Evolutionary conservation across 331 rosid genomes (phyloP).

Genomic region (Prunus yedoensis): DNA sequence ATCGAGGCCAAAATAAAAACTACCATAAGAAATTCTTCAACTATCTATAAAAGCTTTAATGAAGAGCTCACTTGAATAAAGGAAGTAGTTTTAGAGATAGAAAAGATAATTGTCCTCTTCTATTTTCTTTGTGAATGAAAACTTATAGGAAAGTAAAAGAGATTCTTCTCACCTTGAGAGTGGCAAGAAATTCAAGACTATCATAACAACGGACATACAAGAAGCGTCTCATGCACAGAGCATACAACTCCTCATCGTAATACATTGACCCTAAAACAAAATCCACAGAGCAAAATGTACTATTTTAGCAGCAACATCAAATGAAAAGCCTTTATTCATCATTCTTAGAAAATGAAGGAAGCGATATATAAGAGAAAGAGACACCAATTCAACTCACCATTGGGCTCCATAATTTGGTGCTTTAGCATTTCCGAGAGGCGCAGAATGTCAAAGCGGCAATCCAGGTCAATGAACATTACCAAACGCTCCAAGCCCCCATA

Average conservation of each 20-base stretch:
- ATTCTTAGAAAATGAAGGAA: neutral
- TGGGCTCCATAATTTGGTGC: constrained; percentile 47
- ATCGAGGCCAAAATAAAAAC: neutral
- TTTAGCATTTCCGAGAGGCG: constrained; percentile 59
- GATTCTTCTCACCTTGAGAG: constrained; percentile 64
- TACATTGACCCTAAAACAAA: constrained; percentile 21
- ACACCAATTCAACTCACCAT: constrained; percentile 30
- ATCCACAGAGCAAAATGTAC: neutral
- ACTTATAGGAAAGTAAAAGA: neutral
- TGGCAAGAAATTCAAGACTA: constrained; percentile 75
- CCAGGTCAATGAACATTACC: constrained; percentile 74
- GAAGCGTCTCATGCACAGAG: constrained; percentile 74
- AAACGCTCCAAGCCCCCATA: constrained; percentile 67
- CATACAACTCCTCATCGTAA: constrained; percentile 36
- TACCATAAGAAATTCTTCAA: neutral
- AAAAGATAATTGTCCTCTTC: neutral
- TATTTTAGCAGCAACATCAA: constrained; percentile 10
- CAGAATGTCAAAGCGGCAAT: constrained; percentile 62
- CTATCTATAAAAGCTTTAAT: neutral
- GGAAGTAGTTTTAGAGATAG: too few species aligned
- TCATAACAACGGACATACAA: constrained; percentile 68
- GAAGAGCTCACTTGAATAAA: neutral
- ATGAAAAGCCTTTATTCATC: neutral
- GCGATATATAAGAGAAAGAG: too few species aligned
- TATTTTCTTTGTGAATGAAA: neutral